Evolutionary conservation across 2,329 filamentous ascomycete genomes (phyloP), one percentile per base, ranked within the genome.

Genomic region (Gliomastix tumulicola): DNA sequence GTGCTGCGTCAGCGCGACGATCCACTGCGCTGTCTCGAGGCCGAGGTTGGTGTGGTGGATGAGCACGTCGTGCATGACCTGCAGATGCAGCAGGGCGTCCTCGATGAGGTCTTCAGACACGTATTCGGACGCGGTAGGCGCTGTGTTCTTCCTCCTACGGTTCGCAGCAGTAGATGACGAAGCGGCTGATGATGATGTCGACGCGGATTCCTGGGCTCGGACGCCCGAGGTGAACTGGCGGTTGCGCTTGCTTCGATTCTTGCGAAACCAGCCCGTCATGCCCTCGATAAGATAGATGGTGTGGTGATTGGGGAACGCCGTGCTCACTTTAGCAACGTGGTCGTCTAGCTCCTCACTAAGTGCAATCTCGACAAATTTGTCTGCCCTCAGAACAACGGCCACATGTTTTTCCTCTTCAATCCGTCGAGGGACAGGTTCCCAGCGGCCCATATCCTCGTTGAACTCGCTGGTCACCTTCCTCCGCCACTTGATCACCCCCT

Each of bases 221-320:
- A 88, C 83, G 22, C 74, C 75, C 1, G 76, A 76, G 36, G 73
- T 66, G 52, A 83, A 89, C 34, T 80, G 74, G 34, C 79, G 68
- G 49, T 89, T 87, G 23, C 79, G 72, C 3, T 74, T 60, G 43
- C 73, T 83, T 32, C 71, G 69, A 45, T 84, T 87, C 54, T 82
- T 86, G 39, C 76, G 72, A 62, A 80, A 74, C 76, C 81, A 86
- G 1, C 66, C 48, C 0, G 55, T 63, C 1, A 89, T 62, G 1
- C 84, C 84, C 49, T 90, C 81, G 16, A 92, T 73, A 1, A 90
- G 59, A 48, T 87, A 88, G 28, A 90, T 74, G 11, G 79, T 55
- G 28, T 69, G 71, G 44, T 71, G 66, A 2, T 51, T 50, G 0
- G 69, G 60, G 48, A 82, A 81, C 33, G 66, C 60, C 1, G 50